These are phyloP conservation scores for Cryptococcus sp. DNA, from an alignment of 1,284 basidiomycete species.

Conservation along the genomic window DNA sequence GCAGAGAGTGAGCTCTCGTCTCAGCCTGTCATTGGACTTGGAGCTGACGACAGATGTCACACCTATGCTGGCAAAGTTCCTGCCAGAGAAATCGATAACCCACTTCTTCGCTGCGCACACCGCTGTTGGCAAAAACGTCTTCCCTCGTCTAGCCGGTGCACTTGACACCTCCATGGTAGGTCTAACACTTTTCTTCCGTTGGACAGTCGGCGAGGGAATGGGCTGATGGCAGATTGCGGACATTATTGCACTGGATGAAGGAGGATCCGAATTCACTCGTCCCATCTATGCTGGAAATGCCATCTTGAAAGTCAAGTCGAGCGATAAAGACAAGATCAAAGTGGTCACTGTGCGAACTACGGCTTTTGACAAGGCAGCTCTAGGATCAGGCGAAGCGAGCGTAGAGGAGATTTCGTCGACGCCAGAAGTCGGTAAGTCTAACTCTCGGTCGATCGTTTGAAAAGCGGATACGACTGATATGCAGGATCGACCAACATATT, in stretches of 20 bases:
- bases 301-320: constrained; percentile 82
- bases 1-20: constrained; percentile 47
- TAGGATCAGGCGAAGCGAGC: constrained; percentile 51
- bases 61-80: constrained; percentile 51
- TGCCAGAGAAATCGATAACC: constrained; percentile 56
- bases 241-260: constrained; percentile 74
- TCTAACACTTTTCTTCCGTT: constrained; percentile 1
- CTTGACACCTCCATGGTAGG: constrained; percentile 64
- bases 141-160: constrained; percentile 82
- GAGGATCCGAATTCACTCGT: constrained; percentile 74
- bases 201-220: not conserved
- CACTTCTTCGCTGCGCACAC: constrained; percentile 83
- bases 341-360: constrained; percentile 96
- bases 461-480: constrained; percentile 2
- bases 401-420: constrained; percentile 65
- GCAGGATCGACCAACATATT: constrained; percentile 65
- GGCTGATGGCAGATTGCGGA: constrained; percentile 62
- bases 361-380: constrained; percentile 71
- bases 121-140: constrained; percentile 64
- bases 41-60: constrained; percentile 47
- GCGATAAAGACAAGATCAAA: constrained; percentile 64
- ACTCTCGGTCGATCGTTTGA: not conserved
- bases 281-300: constrained; percentile 99
- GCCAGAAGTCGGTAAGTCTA: constrained; percentile 54
- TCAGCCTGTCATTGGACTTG: not conserved